Evolutionary conservation across 148 eudicot genomes (phyloP), one percentile per base, ranked within the genome.

Genomic region (Diospyros kaki): DNA sequence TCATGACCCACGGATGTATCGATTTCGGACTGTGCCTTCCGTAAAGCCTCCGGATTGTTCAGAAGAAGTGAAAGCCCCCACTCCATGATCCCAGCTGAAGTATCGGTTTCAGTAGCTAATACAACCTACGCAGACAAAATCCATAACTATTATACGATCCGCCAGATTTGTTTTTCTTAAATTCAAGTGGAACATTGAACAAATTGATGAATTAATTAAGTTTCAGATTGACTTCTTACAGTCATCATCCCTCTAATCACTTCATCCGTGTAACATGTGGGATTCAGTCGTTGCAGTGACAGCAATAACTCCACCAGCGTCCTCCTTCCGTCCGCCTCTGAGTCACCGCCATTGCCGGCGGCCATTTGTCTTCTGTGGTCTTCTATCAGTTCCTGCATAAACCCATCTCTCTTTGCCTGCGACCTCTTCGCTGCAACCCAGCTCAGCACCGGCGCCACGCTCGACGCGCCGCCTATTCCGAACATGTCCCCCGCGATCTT

Each of bases 1-100:
- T 58, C 18, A 1, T 58, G 55, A 50, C 83, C 84, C 10, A 78
- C 65, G 1, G 58, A 17, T 4, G n/a, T 51, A 64, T 81, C 79
- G 48, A 86, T 83, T 77, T 86, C 86, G 0, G 54, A 7, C 52
- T 83, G 89, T 0, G 83, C 89, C 39, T 81, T 83, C 6, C 7
- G 54, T 38, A 86, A 66, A 4, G 42, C 39, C n/a, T 68, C n/a
- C 53, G 84, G 90, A 17, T 87, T 78, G 76, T 81, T 83, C 3
- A 87, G 77, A 58, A 87, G 69, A 2, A 81, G 73, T 8, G 83
- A 71, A 17, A 87, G 9, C 28, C 81, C 88, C 84, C 86, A 83
- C 39, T 87, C 90, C 62, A 81, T 64, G 4, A 86, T 80, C 15
- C 63, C 76, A 18, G 77, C 79, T 68, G 81, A 72, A 3, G 86